phyloP scores from a whole-genome alignment of 257 asterid genomes.

The Rhazya stricta region DNA sequence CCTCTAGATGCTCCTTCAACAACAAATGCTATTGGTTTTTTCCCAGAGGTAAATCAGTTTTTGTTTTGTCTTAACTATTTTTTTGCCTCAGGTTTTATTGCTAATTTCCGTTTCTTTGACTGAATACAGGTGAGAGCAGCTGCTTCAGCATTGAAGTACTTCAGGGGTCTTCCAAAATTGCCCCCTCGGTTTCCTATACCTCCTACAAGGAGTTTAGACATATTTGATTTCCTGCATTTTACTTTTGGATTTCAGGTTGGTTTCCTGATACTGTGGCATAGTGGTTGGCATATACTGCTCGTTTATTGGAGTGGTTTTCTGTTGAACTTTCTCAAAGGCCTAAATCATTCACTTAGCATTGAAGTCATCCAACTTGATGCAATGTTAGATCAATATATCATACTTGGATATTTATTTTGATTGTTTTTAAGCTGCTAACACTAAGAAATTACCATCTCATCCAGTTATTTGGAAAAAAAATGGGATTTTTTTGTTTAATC shows the following conservation, averaged over 20 bases:
- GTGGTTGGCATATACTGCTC: neutral
- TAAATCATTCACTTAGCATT: neutral
- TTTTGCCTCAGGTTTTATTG: conserved; percentile 7
- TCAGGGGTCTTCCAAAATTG: conserved; percentile 74
- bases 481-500: neutral
- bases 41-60: conserved; percentile 63
- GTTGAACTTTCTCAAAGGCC: neutral
- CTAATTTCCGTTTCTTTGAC: conserved; percentile 22
- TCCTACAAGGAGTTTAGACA: conserved; percentile 62
- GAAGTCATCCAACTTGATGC: neutral
- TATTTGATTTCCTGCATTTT: conserved; percentile 74
- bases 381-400: neutral
- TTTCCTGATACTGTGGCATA: neutral
- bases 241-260: conserved; percentile 92
- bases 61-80: conserved; percentile 6
- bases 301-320: neutral
- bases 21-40: conserved; percentile 63
- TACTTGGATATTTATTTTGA: neutral
- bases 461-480: neutral
- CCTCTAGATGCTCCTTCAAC: conserved; percentile 81
- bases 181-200: conserved; percentile 64
- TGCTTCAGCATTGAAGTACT: conserved; percentile 66
- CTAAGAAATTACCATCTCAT: neutral
- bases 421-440: neutral
- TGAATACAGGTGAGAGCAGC: conserved; percentile 73